Percentiles rank a stretch among this genome's conserved stretches.
Evolutionary conservation across 345 rosid species (phyloP).

Genomic region (Citrus reticulata): DNA sequence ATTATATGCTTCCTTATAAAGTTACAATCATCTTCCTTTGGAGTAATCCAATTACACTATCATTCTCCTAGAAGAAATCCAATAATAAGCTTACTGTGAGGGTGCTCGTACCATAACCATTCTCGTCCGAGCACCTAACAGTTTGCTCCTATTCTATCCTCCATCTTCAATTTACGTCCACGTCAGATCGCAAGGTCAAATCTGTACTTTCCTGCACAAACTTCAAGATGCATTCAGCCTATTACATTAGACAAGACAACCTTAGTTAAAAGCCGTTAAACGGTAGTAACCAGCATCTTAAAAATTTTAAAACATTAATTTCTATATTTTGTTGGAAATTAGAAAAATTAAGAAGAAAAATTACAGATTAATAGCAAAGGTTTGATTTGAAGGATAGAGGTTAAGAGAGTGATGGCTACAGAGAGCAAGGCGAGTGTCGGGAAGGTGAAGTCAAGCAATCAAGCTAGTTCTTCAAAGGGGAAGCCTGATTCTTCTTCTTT

Average conservation of each 20-base stretch:
- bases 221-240: not conserved
- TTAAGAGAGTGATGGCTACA: conserved; percentile 35
- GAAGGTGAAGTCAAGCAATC: conserved; percentile 40
- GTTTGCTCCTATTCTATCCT: too few species aligned
- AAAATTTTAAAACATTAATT: not conserved
- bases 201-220: not conserved
- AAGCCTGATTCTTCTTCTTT: conserved; percentile 31
- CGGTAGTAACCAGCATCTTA: conserved; percentile 5
- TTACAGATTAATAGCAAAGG: conserved; percentile 1
- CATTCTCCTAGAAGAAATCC: not conserved
- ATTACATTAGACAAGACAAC: not conserved
- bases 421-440: conserved; percentile 40
- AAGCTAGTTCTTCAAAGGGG: conserved; percentile 45
- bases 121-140: too few species aligned
- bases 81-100: not conserved
- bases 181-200: conserved; percentile 8
- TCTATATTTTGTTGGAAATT: not conserved
- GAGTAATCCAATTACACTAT: not conserved
- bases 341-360: not conserved
- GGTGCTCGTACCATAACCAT: not conserved
- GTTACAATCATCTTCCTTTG: too few species aligned
- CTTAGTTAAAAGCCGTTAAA: conserved; percentile 14
- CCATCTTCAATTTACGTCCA: not conserved
- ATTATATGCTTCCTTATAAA: not conserved
- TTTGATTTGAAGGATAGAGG: not conserved